Base-by-base conservation (phyloP, 2,329 filamentous ascomycete genomes). In the Ceratocystis lukuohia region DNA sequence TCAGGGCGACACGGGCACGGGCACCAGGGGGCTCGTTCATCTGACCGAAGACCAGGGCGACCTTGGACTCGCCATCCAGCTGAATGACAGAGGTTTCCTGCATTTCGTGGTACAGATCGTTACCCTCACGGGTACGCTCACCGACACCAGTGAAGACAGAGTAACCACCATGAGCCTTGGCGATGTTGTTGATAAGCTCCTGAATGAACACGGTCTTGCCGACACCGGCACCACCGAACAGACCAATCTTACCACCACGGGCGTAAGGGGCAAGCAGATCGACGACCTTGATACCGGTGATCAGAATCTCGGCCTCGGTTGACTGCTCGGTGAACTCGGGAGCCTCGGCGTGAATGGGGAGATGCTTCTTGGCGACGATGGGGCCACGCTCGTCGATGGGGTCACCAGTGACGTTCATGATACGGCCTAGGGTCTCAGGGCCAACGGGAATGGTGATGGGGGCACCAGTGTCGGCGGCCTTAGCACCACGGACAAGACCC, bases 81-180 rank as follows among this genome's bases (percentile, higher is more conserved):
- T 99, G 87, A 81, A 99, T 99, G 85, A 99, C 94, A 77, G 89
- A 91, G 73, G 94, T 99, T 84, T 99, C 93, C 85, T 97, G 94
- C 94, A 99, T 99, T 87, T 99, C 94, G 83, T 99, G 93, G 88
- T 99, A 99, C 85, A 99, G 81, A 88, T 99, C 94, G 87, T 99
- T 99, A 86, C 94, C 94, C 88, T 99, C 94, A 91, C 94, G 94
- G 78, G 94, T 99, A 85, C 94, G 93, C 88, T 99, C 94, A 79
- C 94, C 94, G 81, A 99, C 94, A 93, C 94, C 94, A 77, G 91
- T 96, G 88, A 99, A 99, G 78, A 99, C 94, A 73, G 94, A 99
- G 89, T 96, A 99, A 96, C 94, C 94, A 96, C 94, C 94, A 84
- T 99, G 94, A 74, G 94, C 94, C 87, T 97, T 97, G 82, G 94